These are phyloP conservation scores for Fonsecaea pedrosoi DNA, from an alignment of 2,329 filamentous ascomycete genomes.

Conservation along the genomic window DNA sequence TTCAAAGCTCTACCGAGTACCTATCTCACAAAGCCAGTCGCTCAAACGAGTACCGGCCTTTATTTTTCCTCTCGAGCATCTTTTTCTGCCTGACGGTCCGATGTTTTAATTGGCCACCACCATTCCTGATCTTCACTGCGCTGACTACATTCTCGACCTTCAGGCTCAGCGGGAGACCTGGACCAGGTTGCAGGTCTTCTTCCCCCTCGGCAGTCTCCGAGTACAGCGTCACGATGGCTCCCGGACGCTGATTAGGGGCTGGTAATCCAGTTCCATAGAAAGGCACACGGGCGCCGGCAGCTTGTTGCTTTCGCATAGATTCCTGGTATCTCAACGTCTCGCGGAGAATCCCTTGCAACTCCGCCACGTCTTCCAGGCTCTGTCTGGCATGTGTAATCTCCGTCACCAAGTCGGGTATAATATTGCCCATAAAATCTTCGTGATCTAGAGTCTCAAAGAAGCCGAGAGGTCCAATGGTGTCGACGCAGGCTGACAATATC, in stretches of 20 bases:
- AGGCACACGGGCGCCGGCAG: slow-evolving; percentile 11
- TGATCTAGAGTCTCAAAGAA: slow-evolving; percentile 46
- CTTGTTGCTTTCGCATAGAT: slow-evolving; percentile 38
- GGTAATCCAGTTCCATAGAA: slow-evolving; percentile 7
- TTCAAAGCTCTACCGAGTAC: slow-evolving; percentile 1
- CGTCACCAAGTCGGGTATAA: slow-evolving; percentile 55
- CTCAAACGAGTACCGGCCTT: slow-evolving; percentile 84
- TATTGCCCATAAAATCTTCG: slow-evolving; percentile 48
- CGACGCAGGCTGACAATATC: slow-evolving; percentile 53
- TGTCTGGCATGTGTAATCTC: slow-evolving; percentile 56
- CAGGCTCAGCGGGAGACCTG: slow-evolving; percentile 63
- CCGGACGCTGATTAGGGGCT: slow-evolving; percentile 19
- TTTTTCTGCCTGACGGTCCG: slow-evolving; percentile 76
- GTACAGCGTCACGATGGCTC: slow-evolving; percentile 39
- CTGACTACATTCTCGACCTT: slow-evolving; percentile 60
- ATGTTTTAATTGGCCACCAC: slow-evolving; percentile 71
- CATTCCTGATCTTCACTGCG: slow-evolving; percentile 62
- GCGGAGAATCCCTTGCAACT: slow-evolving; percentile 55
- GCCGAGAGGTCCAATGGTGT: slow-evolving; percentile 56
- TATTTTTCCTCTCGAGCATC: slow-evolving; percentile 77
- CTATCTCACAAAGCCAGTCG: slow-evolving; percentile 49
- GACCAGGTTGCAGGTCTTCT: slow-evolving; percentile 22
- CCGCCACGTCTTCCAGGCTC: slow-evolving; percentile 56
- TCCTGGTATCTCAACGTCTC: slow-evolving; percentile 54
- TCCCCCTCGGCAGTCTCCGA: slow-evolving; percentile 32